Base-by-base conservation (phyloP, 768 basidiomycete genomes). In the Ephemerocybe angulata region DNA sequence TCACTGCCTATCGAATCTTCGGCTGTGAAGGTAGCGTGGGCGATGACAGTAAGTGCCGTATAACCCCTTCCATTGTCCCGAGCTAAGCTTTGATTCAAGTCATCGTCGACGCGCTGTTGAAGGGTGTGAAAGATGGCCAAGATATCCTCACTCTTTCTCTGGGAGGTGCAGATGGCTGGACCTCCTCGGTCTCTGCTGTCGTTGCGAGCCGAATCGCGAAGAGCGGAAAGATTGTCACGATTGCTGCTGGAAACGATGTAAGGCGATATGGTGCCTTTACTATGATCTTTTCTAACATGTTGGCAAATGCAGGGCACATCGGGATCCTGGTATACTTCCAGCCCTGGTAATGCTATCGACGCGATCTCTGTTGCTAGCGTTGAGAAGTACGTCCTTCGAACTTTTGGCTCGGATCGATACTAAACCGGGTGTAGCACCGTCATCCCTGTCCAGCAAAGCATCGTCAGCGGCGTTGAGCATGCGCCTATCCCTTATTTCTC, bases 81-180 rank as follows among this genome's bases (percentile, higher is more conserved):
- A 25, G 43, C 49, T 25, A 57, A 6, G n/a, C 15, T 29, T 25
- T 12, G 33, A 10, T 21, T 30, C 1, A 40, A 72, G 70, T 75
- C 27, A 63, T 73, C 52, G 64, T 83, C 28, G 78, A 80, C 13
- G 82, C 81, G 1, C 67, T 84, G 13, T 72, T 84, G 7, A 75
- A 65, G 50, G 84, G 78, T 11, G 68, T 74, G 24, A 67, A 65
- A 11, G 85, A 85, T 25, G 80, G 78, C 0, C 72, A 79, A 57
- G 82, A 88, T 63, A 78, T 90, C 54, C 70, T 89, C 57, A 83
- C 82, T 3, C 67, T 89, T 60, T 86, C 84, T n/a, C 67, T 89
- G 4, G 86, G 86, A 31, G 80, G 82, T 13, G 59, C 76, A 3
- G 75, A 79, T 56, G 86, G 85, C 3, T 90, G 86, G 86, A 83